Evolutionary conservation across 208 protist genomes (phyloP).

Genomic region (Leishmania turanica): DNA sequence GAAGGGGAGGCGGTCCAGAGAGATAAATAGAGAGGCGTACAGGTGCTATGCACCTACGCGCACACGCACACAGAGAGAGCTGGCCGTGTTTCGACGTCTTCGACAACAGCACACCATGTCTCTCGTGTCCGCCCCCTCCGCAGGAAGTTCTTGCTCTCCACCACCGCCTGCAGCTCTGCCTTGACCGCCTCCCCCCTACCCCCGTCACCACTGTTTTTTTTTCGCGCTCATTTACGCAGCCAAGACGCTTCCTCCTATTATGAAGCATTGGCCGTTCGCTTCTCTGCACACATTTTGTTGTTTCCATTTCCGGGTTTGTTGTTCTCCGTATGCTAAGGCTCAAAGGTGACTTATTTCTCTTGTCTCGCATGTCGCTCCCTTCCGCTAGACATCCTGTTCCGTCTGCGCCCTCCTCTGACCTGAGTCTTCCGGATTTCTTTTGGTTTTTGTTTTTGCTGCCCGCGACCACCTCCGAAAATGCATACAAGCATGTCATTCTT

Average conservation of each 20-base stretch:
- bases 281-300: too few relatives aligned
- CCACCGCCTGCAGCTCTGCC: background rate
- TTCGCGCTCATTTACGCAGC: too few relatives aligned
- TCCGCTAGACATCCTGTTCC: too few relatives aligned
- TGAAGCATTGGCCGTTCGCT: too few relatives aligned
- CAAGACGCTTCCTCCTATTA: too few relatives aligned
- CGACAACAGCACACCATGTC: too few relatives aligned
- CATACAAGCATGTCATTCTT: background rate
- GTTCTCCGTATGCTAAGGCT: too few relatives aligned
- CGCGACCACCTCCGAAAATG: background rate
- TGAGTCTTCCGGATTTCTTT: background rate
- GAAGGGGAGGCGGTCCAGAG: background rate
- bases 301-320: too few relatives aligned
- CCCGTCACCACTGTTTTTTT: background rate
- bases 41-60: background rate
- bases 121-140: background rate
- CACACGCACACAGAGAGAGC: background rate
- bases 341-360: too few relatives aligned
- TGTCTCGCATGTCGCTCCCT: too few relatives aligned
- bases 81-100: background rate
- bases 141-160: background rate
- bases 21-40: background rate
- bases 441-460: background rate
- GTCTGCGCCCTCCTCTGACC: background rate
- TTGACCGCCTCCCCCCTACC: background rate